Conservation (phyloP, 768 basidiomycete species). For the Amylocystis lapponica region DNA sequence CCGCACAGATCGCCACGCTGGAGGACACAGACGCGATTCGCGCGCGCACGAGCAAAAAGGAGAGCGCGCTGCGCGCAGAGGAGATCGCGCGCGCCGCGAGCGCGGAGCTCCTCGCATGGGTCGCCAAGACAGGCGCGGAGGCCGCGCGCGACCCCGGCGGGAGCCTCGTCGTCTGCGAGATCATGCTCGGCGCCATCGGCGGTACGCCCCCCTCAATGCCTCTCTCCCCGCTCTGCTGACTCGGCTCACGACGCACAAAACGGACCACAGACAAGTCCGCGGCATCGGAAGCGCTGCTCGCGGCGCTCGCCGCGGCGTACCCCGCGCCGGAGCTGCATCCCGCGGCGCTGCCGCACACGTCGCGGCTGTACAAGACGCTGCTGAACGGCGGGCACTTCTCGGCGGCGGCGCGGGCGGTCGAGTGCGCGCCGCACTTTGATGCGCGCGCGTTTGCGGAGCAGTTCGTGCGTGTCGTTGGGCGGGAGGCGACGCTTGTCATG, state of each 20-base stretch:
- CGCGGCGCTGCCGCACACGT: slow-evolving; percentile 78
- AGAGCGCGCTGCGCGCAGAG: slow-evolving; percentile 47
- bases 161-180: slow-evolving; percentile 70
- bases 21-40: slow-evolving; percentile 69
- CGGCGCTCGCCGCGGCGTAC: slow-evolving; percentile 49
- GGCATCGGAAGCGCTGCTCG: slow-evolving; percentile 56
- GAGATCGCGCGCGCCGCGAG: slow-evolving; percentile 76
- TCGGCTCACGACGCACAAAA: too few species aligned
- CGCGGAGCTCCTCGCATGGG: slow-evolving; percentile 64
- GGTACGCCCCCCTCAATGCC: slow-evolving; percentile 41
- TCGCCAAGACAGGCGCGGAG: slow-evolving; percentile 54
- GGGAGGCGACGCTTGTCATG: slow-evolving; percentile 48
- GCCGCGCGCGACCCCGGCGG: slow-evolving; percentile 74
- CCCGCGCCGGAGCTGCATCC: slow-evolving; percentile 59
- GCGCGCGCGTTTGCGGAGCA: slow-evolving; percentile 50
- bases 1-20: slow-evolving; percentile 47
- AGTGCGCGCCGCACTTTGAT: slow-evolving; percentile 49
- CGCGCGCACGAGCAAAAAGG: slow-evolving; percentile 82
- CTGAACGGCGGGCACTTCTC: slow-evolving; percentile 90
- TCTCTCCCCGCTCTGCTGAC: background rate
- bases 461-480: slow-evolving; percentile 51
- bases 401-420: slow-evolving; percentile 50
- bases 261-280: slow-evolving; percentile 65
- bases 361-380: slow-evolving; percentile 82
- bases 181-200: slow-evolving; percentile 82